Evolutionary conservation across 257 asterid genomes (phyloP).

Genomic region (Voacanga thouarsii): DNA sequence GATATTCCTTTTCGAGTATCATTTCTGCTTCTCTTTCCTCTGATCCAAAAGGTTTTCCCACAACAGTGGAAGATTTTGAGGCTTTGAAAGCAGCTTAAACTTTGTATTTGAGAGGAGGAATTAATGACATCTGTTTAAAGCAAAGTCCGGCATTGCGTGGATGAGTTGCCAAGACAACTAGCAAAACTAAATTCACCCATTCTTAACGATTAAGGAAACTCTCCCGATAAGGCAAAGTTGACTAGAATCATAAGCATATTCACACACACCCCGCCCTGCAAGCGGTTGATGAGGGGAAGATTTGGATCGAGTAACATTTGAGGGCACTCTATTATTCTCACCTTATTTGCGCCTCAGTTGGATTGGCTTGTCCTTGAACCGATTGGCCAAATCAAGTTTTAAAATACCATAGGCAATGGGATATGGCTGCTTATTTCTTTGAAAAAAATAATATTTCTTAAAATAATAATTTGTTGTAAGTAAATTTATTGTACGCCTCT

Average conservation of each 20-base stretch:
- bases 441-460: background rate
- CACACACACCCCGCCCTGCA: background rate
- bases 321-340: background rate
- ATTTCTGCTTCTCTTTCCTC: background rate
- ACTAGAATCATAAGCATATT: background rate
- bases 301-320: background rate
- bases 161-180: conserved; percentile 11
- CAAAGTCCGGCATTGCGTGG: conserved; percentile 1
- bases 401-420: background rate
- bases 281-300: background rate
- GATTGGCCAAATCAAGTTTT: background rate
- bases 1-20: conserved; percentile 42
- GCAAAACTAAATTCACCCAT: background rate
- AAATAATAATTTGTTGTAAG: too few relatives aligned
- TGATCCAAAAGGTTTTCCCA: background rate
- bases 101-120: background rate
- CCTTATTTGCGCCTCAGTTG: background rate
- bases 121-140: background rate
- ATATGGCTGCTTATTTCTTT: background rate
- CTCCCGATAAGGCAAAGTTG: background rate
- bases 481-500: too few relatives aligned
- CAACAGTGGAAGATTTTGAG: background rate
- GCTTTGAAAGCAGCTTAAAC: background rate
- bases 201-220: background rate
- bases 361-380: background rate